These are phyloP conservation scores for Ophiognomonia clavigignenti-juglandacearum DNA, from an alignment of 2,329 filamentous ascomycete species.

Conservation along the genomic window DNA sequence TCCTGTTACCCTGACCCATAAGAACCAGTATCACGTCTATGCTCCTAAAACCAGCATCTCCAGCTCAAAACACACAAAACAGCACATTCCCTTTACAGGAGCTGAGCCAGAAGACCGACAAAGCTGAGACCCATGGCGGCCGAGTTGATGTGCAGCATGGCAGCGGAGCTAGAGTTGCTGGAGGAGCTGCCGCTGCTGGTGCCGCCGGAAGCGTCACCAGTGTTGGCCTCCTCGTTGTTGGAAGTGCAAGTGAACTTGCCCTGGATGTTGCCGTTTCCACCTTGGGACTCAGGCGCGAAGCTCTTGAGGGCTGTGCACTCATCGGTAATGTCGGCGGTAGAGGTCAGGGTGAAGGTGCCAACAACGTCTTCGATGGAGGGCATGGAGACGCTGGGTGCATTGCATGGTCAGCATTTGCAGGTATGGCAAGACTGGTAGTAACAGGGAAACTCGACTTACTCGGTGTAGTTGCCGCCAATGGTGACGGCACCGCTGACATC, in stretches of 20 bases:
- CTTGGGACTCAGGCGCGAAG: slow-evolving; percentile 28
- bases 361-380: slow-evolving; percentile 62
- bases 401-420: slow-evolving; percentile 24
- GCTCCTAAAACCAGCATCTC: slow-evolving; percentile 11
- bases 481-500: slow-evolving; percentile 76
- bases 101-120: slow-evolving; percentile 42
- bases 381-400: slow-evolving; percentile 57
- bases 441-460: slow-evolving; percentile 50
- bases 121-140: slow-evolving; percentile 42
- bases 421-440: neutral
- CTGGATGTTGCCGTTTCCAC: slow-evolving; percentile 38
- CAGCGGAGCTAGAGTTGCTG: slow-evolving; percentile 30
- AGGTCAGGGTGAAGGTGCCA: slow-evolving; percentile 67
- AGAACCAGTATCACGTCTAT: slow-evolving; percentile 13
- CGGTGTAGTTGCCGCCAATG: slow-evolving; percentile 77
- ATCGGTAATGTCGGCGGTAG: slow-evolving; percentile 54
- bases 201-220: slow-evolving; percentile 33
- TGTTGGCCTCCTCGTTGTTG: slow-evolving; percentile 49
- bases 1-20: slow-evolving; percentile 18
- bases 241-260: slow-evolving; percentile 46
- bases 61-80: slow-evolving; percentile 9
- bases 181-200: slow-evolving; percentile 24
- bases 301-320: slow-evolving; percentile 52
- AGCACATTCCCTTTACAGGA: slow-evolving; percentile 38
- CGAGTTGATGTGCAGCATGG: slow-evolving; percentile 42